Conservation (phyloP, 768 basidiomycete species). For the Boletus barrowsii region DNA sequence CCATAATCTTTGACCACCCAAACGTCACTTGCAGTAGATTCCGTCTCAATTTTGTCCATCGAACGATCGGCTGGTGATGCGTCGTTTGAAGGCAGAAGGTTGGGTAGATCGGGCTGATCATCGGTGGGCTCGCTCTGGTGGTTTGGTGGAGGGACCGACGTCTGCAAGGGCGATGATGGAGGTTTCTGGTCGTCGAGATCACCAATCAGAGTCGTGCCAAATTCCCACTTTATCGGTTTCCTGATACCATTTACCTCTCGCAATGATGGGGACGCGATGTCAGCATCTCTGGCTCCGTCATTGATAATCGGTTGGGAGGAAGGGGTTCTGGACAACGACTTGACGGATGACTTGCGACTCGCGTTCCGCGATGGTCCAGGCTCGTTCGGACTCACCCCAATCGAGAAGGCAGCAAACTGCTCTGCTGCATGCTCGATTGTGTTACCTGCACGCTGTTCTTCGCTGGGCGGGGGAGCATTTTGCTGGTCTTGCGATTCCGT, state of each 20-base stretch:
- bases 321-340: slow-evolving; percentile 13
- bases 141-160: not conserved
- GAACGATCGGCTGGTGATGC: slow-evolving; percentile 1
- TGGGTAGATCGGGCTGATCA: not conserved
- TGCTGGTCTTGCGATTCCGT: slow-evolving; percentile 19
- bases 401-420: slow-evolving; percentile 39
- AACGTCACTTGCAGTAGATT: slow-evolving; percentile 32
- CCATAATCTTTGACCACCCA: slow-evolving; percentile 62
- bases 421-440: slow-evolving; percentile 22
- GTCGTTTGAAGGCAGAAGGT: not conserved
- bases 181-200: slow-evolving; percentile 5
- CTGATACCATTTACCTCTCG: slow-evolving; percentile 12
- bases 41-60: slow-evolving; percentile 11
- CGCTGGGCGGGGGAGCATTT: not conserved
- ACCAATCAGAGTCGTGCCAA: slow-evolving; percentile 43
- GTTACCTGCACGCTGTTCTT: slow-evolving; percentile 10
- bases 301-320: not conserved
- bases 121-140: not conserved
- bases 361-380: slow-evolving; percentile 24
- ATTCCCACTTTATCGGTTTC: slow-evolving; percentile 48
- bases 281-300: not conserved
- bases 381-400: slow-evolving; percentile 43
- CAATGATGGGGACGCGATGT: not conserved
- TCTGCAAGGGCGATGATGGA: not conserved
- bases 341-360: slow-evolving; percentile 26